phyloP scores from a whole-genome alignment of 371 early-diverging fungal genomes.

The Neoconidiobolus thromboides region DNA sequence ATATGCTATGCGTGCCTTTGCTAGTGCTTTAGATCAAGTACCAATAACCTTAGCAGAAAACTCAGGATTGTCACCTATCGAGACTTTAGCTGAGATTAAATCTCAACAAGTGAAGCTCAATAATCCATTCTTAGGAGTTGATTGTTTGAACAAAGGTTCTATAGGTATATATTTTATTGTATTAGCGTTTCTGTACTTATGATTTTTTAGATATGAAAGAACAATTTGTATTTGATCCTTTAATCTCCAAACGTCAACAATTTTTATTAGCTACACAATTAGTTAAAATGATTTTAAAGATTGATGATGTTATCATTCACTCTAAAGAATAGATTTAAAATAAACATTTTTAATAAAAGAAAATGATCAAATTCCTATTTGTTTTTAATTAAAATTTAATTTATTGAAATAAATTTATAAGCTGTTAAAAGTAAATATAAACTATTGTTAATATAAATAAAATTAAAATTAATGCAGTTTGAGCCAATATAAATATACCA shows the following conservation, averaged over 20 bases:
- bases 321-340: neutral
- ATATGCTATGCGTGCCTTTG: slow-evolving; percentile 96
- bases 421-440: too few species aligned
- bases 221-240: slow-evolving; percentile 93
- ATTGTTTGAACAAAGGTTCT: slow-evolving; percentile 80
- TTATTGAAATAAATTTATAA: too few species aligned
- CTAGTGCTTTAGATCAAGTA: slow-evolving; percentile 90
- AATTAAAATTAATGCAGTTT: too few species aligned
- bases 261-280: slow-evolving; percentile 96
- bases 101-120: slow-evolving; percentile 74
- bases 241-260: slow-evolving; percentile 98
- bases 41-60: slow-evolving; percentile 97
- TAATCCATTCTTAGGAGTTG: slow-evolving; percentile 84
- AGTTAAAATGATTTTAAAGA: slow-evolving; percentile 95
- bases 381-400: too few species aligned
- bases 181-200: slow-evolving; percentile 2
- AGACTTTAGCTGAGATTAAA: slow-evolving; percentile 85
- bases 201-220: slow-evolving; percentile 73
- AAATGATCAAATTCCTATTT: too few species aligned
- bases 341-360: too few species aligned
- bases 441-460: too few species aligned
- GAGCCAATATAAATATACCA: too few species aligned
- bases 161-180: slow-evolving; percentile 29
- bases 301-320: slow-evolving; percentile 58
- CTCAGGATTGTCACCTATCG: slow-evolving; percentile 92